Percentiles rank a stretch among this genome's conserved stretches.
Conservation (phyloP, 2,329 filamentous ascomycete species). For the Tolypocladium sp. region DNA sequence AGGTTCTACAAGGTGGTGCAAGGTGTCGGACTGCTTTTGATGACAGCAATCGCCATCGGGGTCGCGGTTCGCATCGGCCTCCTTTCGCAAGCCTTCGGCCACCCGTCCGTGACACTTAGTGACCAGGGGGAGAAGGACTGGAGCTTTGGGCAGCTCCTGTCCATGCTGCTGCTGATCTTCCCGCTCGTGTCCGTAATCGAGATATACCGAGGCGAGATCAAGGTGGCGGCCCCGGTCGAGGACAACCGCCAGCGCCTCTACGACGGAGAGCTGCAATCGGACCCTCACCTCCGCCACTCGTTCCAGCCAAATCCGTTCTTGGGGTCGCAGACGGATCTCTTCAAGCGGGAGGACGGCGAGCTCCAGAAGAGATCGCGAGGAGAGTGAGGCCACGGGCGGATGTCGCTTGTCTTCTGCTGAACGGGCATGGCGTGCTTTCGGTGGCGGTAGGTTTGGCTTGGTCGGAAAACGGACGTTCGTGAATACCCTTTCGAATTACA, state of each 20-base stretch:
- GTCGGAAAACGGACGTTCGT: not conserved
- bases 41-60: conserved; percentile 47
- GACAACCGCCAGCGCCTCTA: conserved; percentile 28
- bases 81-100: conserved; percentile 52
- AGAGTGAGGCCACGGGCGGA: not conserved
- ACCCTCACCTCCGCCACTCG: conserved; percentile 12
- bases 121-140: conserved; percentile 47
- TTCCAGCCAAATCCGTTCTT: conserved; percentile 38
- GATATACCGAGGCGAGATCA: conserved; percentile 42
- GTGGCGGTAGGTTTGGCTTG: not conserved
- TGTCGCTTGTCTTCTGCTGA: not conserved
- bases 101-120: conserved; percentile 36
- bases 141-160: conserved; percentile 55
- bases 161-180: conserved; percentile 48
- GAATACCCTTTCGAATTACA: not conserved
- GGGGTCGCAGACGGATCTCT: conserved; percentile 27
- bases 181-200: conserved; percentile 52
- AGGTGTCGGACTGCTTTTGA: conserved; percentile 43
- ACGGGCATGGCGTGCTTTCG: not conserved
- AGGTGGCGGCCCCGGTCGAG: conserved; percentile 30
- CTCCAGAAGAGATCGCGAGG: not conserved
- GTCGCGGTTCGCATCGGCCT: conserved; percentile 48
- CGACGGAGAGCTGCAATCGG: conserved; percentile 29
- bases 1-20: conserved; percentile 46
- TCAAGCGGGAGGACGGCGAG: conserved; percentile 16